These are phyloP conservation scores for Diaporthe velutina DNA, from an alignment of 2,329 filamentous ascomycete genomes.

Conservation along the genomic window DNA sequence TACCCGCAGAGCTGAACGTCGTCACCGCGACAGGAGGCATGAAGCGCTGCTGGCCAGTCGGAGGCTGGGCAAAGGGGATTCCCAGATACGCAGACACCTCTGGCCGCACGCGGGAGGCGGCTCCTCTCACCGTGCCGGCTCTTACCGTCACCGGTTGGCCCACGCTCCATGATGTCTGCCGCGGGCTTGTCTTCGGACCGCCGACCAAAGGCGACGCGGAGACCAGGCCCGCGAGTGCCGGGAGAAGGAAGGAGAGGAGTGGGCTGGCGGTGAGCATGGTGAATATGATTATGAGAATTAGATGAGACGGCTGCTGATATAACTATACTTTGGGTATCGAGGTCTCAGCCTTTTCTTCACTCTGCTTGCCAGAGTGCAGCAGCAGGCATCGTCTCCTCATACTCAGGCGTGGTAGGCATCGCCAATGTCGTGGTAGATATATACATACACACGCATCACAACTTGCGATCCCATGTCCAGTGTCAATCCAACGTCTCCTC, in stretches of 20 bases:
- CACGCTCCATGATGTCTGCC: slow-evolving; percentile 2
- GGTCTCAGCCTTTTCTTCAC: background rate
- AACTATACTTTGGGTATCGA: background rate
- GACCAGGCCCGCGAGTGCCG: background rate
- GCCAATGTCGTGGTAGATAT: background rate
- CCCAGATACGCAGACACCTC: slow-evolving; percentile 13
- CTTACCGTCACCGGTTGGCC: slow-evolving; percentile 1
- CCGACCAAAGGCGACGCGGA: background rate
- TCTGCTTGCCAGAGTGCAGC: background rate
- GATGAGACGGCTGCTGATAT: background rate
- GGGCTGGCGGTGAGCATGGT: background rate
- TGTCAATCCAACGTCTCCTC: background rate
- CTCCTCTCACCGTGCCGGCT: background rate
- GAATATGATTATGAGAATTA: background rate
- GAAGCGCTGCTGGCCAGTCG: slow-evolving; percentile 23
- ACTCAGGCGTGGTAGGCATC: background rate
- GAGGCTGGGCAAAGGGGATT: slow-evolving; percentile 32
- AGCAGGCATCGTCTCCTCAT: background rate
- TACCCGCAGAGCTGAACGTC: background rate
- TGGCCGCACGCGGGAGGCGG: background rate
- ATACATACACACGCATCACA: background rate
- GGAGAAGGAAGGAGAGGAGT: background rate
- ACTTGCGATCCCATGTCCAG: background rate
- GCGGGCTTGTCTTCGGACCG: background rate
- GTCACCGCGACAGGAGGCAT: slow-evolving; percentile 24